Evolutionary conservation across 495 filamentous ascomycete species (phyloP).

Genomic region (Aspergillus bertholletiae): DNA sequence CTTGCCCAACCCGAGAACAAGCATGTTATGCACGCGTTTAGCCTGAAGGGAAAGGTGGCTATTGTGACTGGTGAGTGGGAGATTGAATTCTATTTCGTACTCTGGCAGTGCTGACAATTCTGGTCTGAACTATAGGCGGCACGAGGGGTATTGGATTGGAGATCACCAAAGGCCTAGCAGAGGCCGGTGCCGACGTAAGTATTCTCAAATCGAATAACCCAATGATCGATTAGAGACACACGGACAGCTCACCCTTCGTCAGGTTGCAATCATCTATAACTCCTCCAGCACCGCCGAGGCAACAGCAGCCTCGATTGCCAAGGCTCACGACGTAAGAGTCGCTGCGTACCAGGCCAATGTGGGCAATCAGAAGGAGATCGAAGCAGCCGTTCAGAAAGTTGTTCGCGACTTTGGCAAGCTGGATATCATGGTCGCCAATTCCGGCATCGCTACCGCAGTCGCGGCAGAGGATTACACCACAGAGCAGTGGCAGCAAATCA

Average conservation of each 20-base stretch:
- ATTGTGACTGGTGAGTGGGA: slow-evolving; percentile 30
- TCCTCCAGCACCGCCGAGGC: slow-evolving; percentile 65
- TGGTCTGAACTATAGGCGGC: slow-evolving; percentile 59
- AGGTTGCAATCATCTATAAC: slow-evolving; percentile 53
- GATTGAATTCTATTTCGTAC: too few species aligned
- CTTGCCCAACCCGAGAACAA: slow-evolving; percentile 34
- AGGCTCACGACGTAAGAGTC: slow-evolving; percentile 65
- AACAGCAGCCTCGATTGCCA: slow-evolving; percentile 63
- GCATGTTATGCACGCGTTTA: slow-evolving; percentile 33
- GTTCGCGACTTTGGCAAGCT: slow-evolving; percentile 64
- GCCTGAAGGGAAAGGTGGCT: slow-evolving; percentile 35
- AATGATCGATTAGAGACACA: too few species aligned
- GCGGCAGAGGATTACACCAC: slow-evolving; percentile 34
- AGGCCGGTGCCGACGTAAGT: slow-evolving; percentile 67
- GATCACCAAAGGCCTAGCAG: slow-evolving; percentile 66
- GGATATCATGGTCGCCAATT: slow-evolving; percentile 75
- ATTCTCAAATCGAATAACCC: too few species aligned
- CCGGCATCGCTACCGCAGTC: slow-evolving; percentile 56
- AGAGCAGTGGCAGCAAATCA: slow-evolving; percentile 34
- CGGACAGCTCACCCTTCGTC: neutral
- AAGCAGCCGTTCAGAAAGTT: slow-evolving; percentile 49
- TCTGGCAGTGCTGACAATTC: too few species aligned
- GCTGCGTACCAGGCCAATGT: slow-evolving; percentile 69
- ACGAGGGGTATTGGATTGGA: slow-evolving; percentile 76
- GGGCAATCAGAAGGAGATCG: slow-evolving; percentile 51